phyloP scores from a whole-genome alignment of 2,329 filamentous ascomycete genomes.

The Clonostachys chloroleuca region DNA sequence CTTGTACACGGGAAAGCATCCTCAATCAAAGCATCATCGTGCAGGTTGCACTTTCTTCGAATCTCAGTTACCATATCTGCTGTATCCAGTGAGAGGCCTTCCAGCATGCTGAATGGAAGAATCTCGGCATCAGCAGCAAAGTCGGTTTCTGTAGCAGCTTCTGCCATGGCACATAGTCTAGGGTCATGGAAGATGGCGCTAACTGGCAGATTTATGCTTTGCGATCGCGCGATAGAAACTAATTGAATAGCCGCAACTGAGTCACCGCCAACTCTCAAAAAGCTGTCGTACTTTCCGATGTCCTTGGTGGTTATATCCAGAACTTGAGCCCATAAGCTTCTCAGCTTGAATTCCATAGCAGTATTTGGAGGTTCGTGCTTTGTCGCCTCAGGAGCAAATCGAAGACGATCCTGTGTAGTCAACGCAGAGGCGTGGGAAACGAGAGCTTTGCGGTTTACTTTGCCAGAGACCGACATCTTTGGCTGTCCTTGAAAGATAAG shows the following conservation, averaged over 20 bases:
- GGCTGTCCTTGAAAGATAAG: conserved; percentile 6
- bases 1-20: conserved; percentile 45
- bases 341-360: conserved; percentile 12
- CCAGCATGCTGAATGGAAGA: neutral
- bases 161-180: neutral
- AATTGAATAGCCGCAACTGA: conserved; percentile 6
- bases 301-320: neutral
- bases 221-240: conserved; percentile 1
- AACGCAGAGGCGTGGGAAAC: neutral
- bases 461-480: conserved; percentile 5
- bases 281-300: conserved; percentile 4
- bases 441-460: conserved; percentile 3
- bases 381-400: neutral
- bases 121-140: neutral
- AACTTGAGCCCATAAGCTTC: conserved; percentile 31
- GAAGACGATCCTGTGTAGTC: neutral
- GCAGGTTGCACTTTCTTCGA: conserved; percentile 3
- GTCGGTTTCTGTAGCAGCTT: neutral
- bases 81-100: neutral
- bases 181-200: neutral
- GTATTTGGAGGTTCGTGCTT: neutral
- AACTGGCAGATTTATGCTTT: neutral
- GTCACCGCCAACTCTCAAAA: conserved; percentile 8
- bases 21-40: conserved; percentile 19
- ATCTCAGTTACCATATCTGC: neutral